Percentiles rank a stretch among this genome's conserved stretches.
These are phyloP conservation scores for Taphrina wiesneri DNA, from an alignment of 1,139 yeast species.

Conservation along the genomic window DNA sequence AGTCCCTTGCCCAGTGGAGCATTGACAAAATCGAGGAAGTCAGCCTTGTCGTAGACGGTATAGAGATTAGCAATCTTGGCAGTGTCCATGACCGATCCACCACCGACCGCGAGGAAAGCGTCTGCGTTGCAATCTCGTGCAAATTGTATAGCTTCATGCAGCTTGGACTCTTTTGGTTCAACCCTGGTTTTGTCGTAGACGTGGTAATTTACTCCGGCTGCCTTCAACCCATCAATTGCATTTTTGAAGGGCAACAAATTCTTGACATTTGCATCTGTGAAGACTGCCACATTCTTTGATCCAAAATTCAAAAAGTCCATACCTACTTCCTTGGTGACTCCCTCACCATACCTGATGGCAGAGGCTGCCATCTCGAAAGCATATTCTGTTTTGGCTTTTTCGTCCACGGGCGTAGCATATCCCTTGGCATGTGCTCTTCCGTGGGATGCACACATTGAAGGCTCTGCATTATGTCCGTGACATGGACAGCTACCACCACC, in stretches of 20 bases:
- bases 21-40: constrained; percentile 49
- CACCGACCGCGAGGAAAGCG: constrained; percentile 50
- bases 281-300: constrained; percentile 45
- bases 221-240: constrained; percentile 47
- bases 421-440: constrained; percentile 31
- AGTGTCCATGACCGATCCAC: constrained; percentile 51
- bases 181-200: constrained; percentile 48
- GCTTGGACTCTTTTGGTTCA: constrained; percentile 48
- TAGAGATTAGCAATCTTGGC: constrained; percentile 50
- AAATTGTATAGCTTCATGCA: constrained; percentile 49
- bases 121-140: constrained; percentile 46
- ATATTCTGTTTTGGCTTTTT: constrained; percentile 28
- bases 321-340: constrained; percentile 49
- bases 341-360: constrained; percentile 49
- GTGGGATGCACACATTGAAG: constrained; percentile 31
- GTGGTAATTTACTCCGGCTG: constrained; percentile 47
- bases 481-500: constrained; percentile 32
- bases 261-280: constrained; percentile 45
- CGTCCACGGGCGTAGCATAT: constrained; percentile 33
- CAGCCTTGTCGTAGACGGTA: constrained; percentile 48
- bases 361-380: constrained; percentile 51
- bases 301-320: constrained; percentile 48
- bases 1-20: constrained; percentile 51
- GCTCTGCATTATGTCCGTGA: constrained; percentile 25
- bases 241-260: constrained; percentile 45